Conservation (phyloP, 1,139 yeast genomes). For the Suzukiozyma palmioleophila region DNA sequence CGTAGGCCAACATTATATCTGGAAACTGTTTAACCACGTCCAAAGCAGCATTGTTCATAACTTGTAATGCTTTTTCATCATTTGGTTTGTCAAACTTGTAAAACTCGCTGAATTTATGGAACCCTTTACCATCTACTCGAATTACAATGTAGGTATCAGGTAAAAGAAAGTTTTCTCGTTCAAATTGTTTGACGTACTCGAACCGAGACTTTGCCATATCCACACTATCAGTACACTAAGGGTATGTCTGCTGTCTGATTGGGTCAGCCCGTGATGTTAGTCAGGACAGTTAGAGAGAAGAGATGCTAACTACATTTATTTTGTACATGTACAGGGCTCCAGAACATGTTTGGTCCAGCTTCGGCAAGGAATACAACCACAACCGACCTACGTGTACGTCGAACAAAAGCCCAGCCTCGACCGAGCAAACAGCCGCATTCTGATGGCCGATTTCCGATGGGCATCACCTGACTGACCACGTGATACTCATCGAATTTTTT, state of each 20-base stretch:
- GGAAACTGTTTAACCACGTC: slow-evolving; percentile 59
- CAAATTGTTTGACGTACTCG: slow-evolving; percentile 84
- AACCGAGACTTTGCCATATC: slow-evolving; percentile 72
- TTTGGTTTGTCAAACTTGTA: slow-evolving; percentile 86
- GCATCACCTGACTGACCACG: not conserved
- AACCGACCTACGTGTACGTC: not conserved
- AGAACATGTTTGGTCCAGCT: no score
- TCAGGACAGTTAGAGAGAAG: not conserved
- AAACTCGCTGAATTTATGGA: slow-evolving; percentile 73
- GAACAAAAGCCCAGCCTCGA: not conserved
- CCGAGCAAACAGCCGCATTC: not conserved
- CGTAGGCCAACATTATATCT: slow-evolving; percentile 80
- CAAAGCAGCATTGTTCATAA: slow-evolving; percentile 80
- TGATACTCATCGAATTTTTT: slow-evolving; percentile 1
- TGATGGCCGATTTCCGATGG: no score
- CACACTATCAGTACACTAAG: not conserved
- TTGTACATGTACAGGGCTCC: no score
- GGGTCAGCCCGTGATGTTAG: not conserved
- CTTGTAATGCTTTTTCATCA: slow-evolving; percentile 65
- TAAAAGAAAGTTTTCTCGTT: slow-evolving; percentile 63
- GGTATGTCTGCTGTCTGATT: not conserved
- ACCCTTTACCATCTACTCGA: slow-evolving; percentile 91
- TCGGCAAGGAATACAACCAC: not conserved
- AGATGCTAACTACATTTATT: not conserved
- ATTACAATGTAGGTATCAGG: slow-evolving; percentile 82